A percentile compares a stretch with the other conserved stretches of the same genome.
Conservation (phyloP, 2,329 filamentous ascomycete species). For the Thermomyces lanuginosus region DNA sequence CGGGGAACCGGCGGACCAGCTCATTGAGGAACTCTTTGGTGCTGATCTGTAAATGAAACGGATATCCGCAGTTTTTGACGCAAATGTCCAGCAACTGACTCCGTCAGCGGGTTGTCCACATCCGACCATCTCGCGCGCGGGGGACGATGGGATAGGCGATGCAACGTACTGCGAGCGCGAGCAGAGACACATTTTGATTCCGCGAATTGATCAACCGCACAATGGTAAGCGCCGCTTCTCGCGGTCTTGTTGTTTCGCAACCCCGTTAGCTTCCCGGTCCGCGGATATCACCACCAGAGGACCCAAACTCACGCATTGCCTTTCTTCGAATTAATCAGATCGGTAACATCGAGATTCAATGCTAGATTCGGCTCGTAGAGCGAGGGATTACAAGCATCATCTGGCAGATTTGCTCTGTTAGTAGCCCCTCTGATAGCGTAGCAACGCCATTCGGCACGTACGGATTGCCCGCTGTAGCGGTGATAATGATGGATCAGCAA, state of each 20-base stretch:
- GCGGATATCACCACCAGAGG: conserved; percentile 2
- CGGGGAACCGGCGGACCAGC: conserved; percentile 86
- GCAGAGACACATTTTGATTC: conserved; percentile 83
- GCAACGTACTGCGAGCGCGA: conserved; percentile 59
- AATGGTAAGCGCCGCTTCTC: conserved; percentile 84
- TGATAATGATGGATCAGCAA: conserved; percentile 61
- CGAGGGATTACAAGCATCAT: conserved; percentile 88
- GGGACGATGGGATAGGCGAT: conserved; percentile 7
- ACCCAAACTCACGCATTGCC: conserved; percentile 51
- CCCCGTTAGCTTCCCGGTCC: conserved; percentile 4
- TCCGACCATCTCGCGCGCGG: conserved; percentile 8
- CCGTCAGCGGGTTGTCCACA: conserved; percentile 7
- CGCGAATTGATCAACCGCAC: conserved; percentile 92
- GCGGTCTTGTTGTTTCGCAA: conserved; percentile 40
- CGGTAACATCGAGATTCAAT: conserved; percentile 86
- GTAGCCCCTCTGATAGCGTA: neutral
- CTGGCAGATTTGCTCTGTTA: conserved; percentile 17
- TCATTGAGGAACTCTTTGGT: conserved; percentile 99
- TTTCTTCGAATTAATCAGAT: conserved; percentile 95
- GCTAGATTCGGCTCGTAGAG: conserved; percentile 98
- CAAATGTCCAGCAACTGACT: conserved; percentile 79
- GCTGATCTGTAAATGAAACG: conserved; percentile 94
- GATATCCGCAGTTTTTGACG: conserved; percentile 98
- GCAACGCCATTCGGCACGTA: conserved; percentile 28
- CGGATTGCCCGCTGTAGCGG: conserved; percentile 87